Percentiles rank a stretch among this genome's conserved stretches.
These are phyloP conservation scores for Noccaea bulbosa DNA, from an alignment of 345 rosid genomes.

Conservation along the genomic window DNA sequence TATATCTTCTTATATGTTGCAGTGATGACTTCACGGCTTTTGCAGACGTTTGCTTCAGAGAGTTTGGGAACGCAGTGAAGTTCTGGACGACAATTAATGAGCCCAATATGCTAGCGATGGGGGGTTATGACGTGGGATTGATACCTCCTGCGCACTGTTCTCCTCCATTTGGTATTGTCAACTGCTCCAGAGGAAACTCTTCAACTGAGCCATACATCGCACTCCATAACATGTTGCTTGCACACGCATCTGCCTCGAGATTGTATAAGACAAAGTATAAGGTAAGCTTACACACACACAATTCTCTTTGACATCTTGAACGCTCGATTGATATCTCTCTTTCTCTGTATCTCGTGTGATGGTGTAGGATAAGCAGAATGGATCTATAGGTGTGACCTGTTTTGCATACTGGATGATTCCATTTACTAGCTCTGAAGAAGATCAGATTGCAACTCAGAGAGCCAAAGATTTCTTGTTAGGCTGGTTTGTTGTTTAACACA, in stretches of 20 bases:
- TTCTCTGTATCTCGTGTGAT: background rate
- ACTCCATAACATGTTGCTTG: slow-evolving; percentile 60
- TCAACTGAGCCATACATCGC: slow-evolving; percentile 68
- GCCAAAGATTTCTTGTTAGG: slow-evolving; percentile 50
- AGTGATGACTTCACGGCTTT: slow-evolving; percentile 71
- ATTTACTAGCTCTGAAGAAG: slow-evolving; percentile 51
- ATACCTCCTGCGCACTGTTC: slow-evolving; percentile 53
- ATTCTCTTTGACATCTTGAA: background rate
- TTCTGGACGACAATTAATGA: slow-evolving; percentile 73
- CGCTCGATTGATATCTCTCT: background rate
- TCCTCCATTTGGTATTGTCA: slow-evolving; percentile 34
- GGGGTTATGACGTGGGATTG: slow-evolving; percentile 42
- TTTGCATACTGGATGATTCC: slow-evolving; percentile 45
- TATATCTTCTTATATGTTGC: slow-evolving; percentile 32
- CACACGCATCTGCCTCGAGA: slow-evolving; percentile 64
- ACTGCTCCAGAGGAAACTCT: slow-evolving; percentile 57
- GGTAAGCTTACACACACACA: slow-evolving; percentile 41
- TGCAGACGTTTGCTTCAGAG: slow-evolving; percentile 70
- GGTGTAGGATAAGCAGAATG: slow-evolving; percentile 54
- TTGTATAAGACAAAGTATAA: slow-evolving; percentile 59
- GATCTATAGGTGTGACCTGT: slow-evolving; percentile 51
- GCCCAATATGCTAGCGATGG: slow-evolving; percentile 52
- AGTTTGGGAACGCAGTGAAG: slow-evolving; percentile 63
- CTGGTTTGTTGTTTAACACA: slow-evolving; percentile 45
- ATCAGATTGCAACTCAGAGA: slow-evolving; percentile 50